Percentiles rank a stretch among this genome's conserved stretches.
Evolutionary conservation across 495 filamentous ascomycete species (phyloP).

Genomic region (Cercophora newfieldiana): DNA sequence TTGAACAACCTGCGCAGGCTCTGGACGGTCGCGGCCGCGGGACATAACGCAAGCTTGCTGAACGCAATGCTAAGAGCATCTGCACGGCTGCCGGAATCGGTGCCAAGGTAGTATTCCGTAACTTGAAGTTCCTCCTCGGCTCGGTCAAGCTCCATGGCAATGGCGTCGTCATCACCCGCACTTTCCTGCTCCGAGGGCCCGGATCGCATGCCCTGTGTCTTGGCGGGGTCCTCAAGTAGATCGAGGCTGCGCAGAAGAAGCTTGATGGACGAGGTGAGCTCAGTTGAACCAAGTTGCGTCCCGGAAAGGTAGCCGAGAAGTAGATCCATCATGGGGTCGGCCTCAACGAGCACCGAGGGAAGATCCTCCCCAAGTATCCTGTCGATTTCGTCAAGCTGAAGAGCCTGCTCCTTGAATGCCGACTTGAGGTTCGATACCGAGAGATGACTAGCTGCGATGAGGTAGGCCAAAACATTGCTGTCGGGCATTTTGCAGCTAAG

Average conservation of each 20-base stretch:
- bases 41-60: slow-evolving; percentile 64
- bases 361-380: slow-evolving; percentile 56
- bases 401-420: slow-evolving; percentile 54
- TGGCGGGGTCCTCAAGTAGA: slow-evolving; percentile 42
- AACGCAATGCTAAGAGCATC: slow-evolving; percentile 54
- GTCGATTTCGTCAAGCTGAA: slow-evolving; percentile 38
- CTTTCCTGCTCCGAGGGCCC: slow-evolving; percentile 14
- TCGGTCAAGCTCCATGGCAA: slow-evolving; percentile 48
- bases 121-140: slow-evolving; percentile 52
- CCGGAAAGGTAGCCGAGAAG: slow-evolving; percentile 56
- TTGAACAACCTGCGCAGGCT: slow-evolving; percentile 66
- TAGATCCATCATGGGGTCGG: slow-evolving; percentile 61
- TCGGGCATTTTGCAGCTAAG: slow-evolving; percentile 54
- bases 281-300: slow-evolving; percentile 47
- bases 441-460: slow-evolving; percentile 63
- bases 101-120: slow-evolving; percentile 50
- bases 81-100: slow-evolving; percentile 35
- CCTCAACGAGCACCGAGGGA: slow-evolving; percentile 56
- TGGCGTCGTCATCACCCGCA: slow-evolving; percentile 39
- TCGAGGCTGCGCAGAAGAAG: slow-evolving; percentile 53
- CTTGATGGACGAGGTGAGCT: slow-evolving; percentile 50
- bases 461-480: slow-evolving; percentile 58
- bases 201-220: slow-evolving; percentile 24
- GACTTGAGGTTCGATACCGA: slow-evolving; percentile 61
- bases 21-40: slow-evolving; percentile 54